Base-by-base conservation (phyloP, 139 green algal species). In the Gonium pectorale region DNA sequence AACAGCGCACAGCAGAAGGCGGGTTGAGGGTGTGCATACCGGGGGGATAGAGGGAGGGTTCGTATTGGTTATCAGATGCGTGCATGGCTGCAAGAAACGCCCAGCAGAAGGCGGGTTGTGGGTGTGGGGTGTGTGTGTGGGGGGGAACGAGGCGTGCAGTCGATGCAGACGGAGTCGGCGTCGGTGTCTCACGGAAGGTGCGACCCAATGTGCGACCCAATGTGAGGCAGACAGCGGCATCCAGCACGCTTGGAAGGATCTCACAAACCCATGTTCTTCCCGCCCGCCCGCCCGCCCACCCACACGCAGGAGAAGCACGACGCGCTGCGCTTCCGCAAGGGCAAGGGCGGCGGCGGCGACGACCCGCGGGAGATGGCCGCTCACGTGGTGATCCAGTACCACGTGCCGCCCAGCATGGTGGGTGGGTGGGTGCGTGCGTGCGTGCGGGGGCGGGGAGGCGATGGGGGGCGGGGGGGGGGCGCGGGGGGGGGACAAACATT, bases 341-440 rank as follows among this genome's bases (percentile, higher is more conserved):
- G 43, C 40, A 31, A 31, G 3, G 38, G 41, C 52, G 29, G 27
- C 21, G 59, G 60, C 27, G 52, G 68, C 22, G 63, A 38, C 15
- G 75, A 82, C 56, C 75, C 75, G 17, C 75, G 75, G 21, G 75
- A 82, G 9, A 44, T 40, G 41, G 26, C 59, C 29, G 59, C 75
- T 4, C 75, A 82, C n/a, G 15, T 67, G 19, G 59, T 43, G 41
- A 35, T 72, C 59, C n/a, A 44, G 3, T 82, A 59, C 75, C 75
- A 70, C 40, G 43, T 82, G n/a, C 59, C 59, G 27, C 75, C 75
- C 11, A 38, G 17, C n/a, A 59, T 38, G 40, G 75, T 82, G 40
- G 19, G 73, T 46, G 5, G 24, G 54, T 19, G 5, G 21, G 11
- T 19, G 19, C 21, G n/a, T n/a, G n/a, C n/a, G n/a, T n/a, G n/a